Evolutionary conservation across 1,139 yeast genomes (phyloP), one percentile per base, ranked within the genome.

Genomic region (Yamadazyma dendronema): DNA sequence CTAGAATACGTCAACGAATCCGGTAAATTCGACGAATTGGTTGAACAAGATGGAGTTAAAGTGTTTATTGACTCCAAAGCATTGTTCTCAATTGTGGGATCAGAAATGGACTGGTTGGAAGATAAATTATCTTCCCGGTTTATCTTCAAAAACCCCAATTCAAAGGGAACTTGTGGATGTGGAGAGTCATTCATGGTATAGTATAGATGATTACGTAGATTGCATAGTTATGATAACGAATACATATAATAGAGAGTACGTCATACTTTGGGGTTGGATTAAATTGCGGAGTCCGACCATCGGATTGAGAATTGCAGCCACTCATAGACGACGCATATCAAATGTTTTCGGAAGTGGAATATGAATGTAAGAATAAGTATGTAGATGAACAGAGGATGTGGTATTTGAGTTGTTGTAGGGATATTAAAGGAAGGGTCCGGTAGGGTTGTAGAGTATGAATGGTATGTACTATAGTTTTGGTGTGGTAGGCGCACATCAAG

Each of bases 21-120:
- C 4, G 96, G 94, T 11, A 88, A 89, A 63, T 92, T 90, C 54
- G 98, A 92, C 60, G 98, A 92, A 62, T 72, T 83, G 43, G 87
- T 92, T 13, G 87, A 80, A 49, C 97, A 90, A 62, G 96, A 89
- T 52, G 97, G 95, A 19, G 95, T 92, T 33, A 86, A 81, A 62
- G 95, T 92, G 4, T 73, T 90, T 44, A 88, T 92, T 39, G 98
- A 92, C 60, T 89, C 97, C 19, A 92, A 92, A 62, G 97, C 98
- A 2, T 72, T 92, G 42, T 90, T 92, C 60, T 84, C 95, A 47
- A 90, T 92, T 35, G 95, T 92, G 42, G 98, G 98, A 1, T 84
- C 95, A 3, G 96, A 89, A 62, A 92, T 92, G 98, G 98, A 92
- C 64, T 92, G 97, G 96, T 72, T 87, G 41, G 97, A 92, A 56